Evolutionary conservation across 2,329 filamentous ascomycete species (phyloP).

Genomic region (Colletotrichum camelliae): DNA sequence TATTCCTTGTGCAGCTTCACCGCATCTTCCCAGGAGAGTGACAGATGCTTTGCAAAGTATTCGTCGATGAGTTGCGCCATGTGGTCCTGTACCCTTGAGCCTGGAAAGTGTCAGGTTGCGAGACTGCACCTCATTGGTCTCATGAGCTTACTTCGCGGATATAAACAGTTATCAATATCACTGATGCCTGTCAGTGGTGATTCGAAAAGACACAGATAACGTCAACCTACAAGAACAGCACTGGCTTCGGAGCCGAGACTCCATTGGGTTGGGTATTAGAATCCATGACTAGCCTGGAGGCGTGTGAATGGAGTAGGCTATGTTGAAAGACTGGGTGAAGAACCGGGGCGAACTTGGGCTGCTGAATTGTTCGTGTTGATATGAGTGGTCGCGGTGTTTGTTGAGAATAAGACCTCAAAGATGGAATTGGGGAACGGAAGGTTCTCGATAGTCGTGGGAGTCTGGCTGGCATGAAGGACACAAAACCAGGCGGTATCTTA

Average conservation of each 20-base stretch:
- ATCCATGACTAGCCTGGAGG: background rate
- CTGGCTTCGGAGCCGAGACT: slow-evolving; percentile 37
- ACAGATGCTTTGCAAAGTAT: slow-evolving; percentile 72
- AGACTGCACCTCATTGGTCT: background rate
- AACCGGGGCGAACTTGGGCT: background rate
- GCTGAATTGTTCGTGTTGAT: background rate
- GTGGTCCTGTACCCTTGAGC: slow-evolving; percentile 81
- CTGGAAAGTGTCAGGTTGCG: slow-evolving; percentile 41
- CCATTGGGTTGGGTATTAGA: slow-evolving; percentile 35
- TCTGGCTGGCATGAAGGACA: slow-evolving; percentile 17
- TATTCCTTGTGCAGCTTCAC: slow-evolving; percentile 86
- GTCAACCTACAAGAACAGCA: slow-evolving; percentile 47
- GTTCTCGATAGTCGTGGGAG: slow-evolving; percentile 17
- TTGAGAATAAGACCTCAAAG: background rate
- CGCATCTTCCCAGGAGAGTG: slow-evolving; percentile 79
- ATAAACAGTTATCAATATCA: slow-evolving; percentile 98
- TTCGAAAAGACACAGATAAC: too few relatives aligned
- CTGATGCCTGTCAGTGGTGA: slow-evolving; percentile 50
- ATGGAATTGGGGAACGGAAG: background rate
- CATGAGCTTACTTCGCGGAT: slow-evolving; percentile 74
- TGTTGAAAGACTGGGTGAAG: background rate
- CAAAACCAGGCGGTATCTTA: background rate
- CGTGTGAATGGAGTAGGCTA: background rate
- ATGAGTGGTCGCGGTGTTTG: background rate
- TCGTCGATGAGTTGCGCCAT: slow-evolving; percentile 84